phyloP scores from a whole-genome alignment of 2,329 filamentous ascomycete species.

The Magnaporthales sp. region DNA sequence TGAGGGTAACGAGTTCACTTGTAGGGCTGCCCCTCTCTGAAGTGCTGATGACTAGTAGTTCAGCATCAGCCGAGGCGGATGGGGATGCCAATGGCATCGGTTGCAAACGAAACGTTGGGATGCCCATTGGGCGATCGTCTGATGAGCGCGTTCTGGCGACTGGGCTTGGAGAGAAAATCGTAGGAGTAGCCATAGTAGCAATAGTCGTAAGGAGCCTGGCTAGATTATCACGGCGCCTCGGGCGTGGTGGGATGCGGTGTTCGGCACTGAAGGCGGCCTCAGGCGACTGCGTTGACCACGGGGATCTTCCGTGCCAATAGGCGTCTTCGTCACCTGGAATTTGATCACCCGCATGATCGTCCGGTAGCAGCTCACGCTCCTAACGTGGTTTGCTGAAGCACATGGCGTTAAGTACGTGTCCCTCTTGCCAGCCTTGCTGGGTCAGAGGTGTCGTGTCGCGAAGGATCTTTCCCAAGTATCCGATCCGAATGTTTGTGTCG shows the following conservation, averaged over 20 bases:
- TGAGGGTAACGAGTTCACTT: neutral
- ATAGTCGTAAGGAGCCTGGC: neutral
- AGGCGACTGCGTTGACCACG: neutral
- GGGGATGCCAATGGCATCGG: neutral
- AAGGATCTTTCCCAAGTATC: constrained; percentile 74
- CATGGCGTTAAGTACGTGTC: constrained; percentile 69
- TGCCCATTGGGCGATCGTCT: neutral
- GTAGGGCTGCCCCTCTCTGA: neutral
- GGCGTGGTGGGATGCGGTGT: neutral
- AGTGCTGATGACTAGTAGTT: neutral
- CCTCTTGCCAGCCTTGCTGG: constrained; percentile 66
- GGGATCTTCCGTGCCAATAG: neutral
- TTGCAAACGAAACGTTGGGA: neutral
- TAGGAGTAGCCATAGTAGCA: neutral
- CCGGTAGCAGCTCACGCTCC: neutral
- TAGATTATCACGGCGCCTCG: neutral
- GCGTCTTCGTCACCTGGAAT: no score
- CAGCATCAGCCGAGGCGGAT: neutral
- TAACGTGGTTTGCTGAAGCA: constrained; percentile 34
- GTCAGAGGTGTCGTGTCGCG: constrained; percentile 57
- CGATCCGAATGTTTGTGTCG: constrained; percentile 57
- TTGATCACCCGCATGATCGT: neutral
- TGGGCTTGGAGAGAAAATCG: neutral
- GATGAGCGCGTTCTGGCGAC: neutral
- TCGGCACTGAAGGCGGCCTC: neutral